Conservation (phyloP, 1,284 basidiomycete species). For the Apiotrichum porosum region DNA sequence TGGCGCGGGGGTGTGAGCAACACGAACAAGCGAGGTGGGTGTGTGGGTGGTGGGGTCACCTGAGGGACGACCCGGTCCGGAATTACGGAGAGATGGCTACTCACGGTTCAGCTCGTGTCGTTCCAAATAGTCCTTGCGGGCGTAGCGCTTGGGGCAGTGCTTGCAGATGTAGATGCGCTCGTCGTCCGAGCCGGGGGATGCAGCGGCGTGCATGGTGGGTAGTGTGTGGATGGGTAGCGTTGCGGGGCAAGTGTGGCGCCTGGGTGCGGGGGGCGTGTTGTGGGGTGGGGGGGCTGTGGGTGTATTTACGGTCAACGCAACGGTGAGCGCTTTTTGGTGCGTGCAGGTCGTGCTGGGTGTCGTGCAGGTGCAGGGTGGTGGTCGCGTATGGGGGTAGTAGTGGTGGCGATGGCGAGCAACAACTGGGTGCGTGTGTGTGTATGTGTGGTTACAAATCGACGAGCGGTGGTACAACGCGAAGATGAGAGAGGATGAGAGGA, state of each 20-base stretch:
- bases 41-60: too few relatives aligned
- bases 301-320: background rate
- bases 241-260: background rate
- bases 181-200: constrained; percentile 8
- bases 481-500: background rate
- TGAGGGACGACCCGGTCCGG: too few relatives aligned
- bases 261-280: background rate
- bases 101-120: constrained; percentile 23
- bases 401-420: background rate
- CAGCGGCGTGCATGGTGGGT: background rate
- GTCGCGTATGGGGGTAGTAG: background rate
- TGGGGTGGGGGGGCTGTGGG: background rate
- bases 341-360: too few relatives aligned
- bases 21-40: background rate
- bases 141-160: constrained; percentile 19
- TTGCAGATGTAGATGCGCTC: constrained; percentile 17
- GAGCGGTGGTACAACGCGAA: too few relatives aligned
- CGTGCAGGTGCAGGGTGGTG: background rate
- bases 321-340: too few relatives aligned
- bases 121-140: constrained; percentile 22
- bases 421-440: too few relatives aligned
- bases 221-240: background rate
- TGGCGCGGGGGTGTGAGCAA: constrained; percentile 1
- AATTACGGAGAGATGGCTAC: too few relatives aligned
- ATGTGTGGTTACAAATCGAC: too few relatives aligned